phyloP scores from a whole-genome alignment of 805 yeast species.

The Cyberlindnera petersonii region DNA sequence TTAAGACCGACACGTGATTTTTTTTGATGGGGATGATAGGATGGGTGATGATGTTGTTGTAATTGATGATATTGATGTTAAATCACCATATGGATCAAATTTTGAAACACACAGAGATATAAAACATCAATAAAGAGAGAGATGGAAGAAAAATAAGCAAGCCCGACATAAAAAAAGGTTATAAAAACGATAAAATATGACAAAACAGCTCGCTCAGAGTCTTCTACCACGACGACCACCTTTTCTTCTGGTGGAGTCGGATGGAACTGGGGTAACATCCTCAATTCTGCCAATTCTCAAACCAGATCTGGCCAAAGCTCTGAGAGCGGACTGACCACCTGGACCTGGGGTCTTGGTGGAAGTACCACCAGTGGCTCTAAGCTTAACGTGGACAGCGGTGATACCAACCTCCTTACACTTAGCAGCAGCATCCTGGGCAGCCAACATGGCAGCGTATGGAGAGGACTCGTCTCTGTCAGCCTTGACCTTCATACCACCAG shows the following conservation, averaged over 20 bases:
- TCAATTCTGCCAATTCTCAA: slow-evolving; percentile 99
- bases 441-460: slow-evolving; percentile 99
- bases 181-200: not conserved
- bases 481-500: slow-evolving; percentile 99
- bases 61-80: slow-evolving; percentile 1
- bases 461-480: slow-evolving; percentile 99
- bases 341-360: slow-evolving; percentile 99
- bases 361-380: slow-evolving; percentile 99
- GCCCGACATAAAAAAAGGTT: slow-evolving; percentile 4
- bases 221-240: slow-evolving; percentile 99
- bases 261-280: slow-evolving; percentile 99
- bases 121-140: slow-evolving; percentile 1
- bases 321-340: slow-evolving; percentile 99
- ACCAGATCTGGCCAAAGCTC: slow-evolving; percentile 99
- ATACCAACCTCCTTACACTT: slow-evolving; percentile 99
- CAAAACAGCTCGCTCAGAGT: slow-evolving; percentile 48
- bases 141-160: slow-evolving; percentile 9
- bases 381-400: slow-evolving; percentile 98
- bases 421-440: slow-evolving; percentile 99
- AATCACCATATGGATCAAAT: slow-evolving; percentile 14
- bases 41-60: slow-evolving; percentile 1
- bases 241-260: slow-evolving; percentile 99
- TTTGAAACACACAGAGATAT: slow-evolving; percentile 4
- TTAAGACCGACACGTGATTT: slow-evolving; percentile 8
- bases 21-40: slow-evolving; percentile 2